Evolutionary conservation across 2,329 filamentous ascomycete species (phyloP), one percentile per base, ranked within the genome.

Genomic region (Colletotrichum scovillei): DNA sequence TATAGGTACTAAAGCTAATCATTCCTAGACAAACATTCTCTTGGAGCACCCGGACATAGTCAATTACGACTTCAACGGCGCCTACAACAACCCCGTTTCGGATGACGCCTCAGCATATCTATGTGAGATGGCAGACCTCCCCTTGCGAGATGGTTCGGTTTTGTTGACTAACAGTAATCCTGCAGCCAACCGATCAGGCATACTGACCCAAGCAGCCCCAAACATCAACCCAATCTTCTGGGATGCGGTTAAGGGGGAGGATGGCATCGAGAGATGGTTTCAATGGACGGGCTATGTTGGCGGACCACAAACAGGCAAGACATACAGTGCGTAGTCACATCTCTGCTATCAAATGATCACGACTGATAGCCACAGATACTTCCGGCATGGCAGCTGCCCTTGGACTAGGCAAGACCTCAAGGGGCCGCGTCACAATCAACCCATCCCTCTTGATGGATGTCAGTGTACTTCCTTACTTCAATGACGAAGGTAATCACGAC

Each of bases 191-290:
- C 28, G 58, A 14, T 32, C 58, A 19, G 58, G 58, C 24, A 62
- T 62, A 14, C 28, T 62, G 16, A 46, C 58, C n/a, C 58, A 62
- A 30, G 58, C 58, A 8, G 58, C 58, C 58, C 58, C 58, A 4
- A 19, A 62, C 38, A 62, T 42, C 19, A 62, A 62, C 28, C 58
- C 32, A 14, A 42, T 38, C n/a, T 62, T 62, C 32, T 62, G 58
- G 32, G 58, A 62, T 19, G 30, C 26, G 5, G 38, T 62, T 6
- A 14, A 42, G 14, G 58, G 58, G 7, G 35, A 62, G 11, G 58
- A 62, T 9, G 58, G 30, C 16, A 30, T 62, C 38, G 58, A 62
- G 6, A 62, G 58, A n/a, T 42, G 38, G n/a, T 32, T 62, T 30
- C 1, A 62, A 62, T 62, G 58, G 58, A 62, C 32, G 11, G n/a